Conservation (phyloP, 352 stramenopile species). For the Pseudoperonospora humuli region DNA sequence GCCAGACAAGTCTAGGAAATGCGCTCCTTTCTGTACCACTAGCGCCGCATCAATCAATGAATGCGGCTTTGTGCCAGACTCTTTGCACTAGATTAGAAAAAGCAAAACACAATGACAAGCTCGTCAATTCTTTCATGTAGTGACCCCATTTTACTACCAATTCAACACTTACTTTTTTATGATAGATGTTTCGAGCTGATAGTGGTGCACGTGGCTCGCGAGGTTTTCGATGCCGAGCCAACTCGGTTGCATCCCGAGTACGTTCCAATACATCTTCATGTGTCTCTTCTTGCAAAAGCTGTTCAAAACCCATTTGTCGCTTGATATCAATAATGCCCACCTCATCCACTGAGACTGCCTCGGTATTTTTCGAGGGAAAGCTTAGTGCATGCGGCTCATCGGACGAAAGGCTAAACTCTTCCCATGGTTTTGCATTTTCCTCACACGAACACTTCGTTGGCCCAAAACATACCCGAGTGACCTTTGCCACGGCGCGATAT, state of each 20-base stretch:
- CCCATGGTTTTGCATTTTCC: slow-evolving; percentile 47
- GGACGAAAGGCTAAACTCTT: slow-evolving; percentile 30
- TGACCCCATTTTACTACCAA: too few relatives aligned
- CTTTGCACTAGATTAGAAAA: slow-evolving; percentile 29
- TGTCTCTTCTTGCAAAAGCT: slow-evolving; percentile 14
- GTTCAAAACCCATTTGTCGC: slow-evolving; percentile 50
- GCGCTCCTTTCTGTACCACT: slow-evolving; percentile 23
- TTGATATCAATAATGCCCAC: slow-evolving; percentile 60
- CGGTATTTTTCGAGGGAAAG: not conserved
- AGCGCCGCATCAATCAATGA: slow-evolving; percentile 35
- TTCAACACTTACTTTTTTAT: slow-evolving; percentile 24
- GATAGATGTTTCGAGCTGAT: slow-evolving; percentile 32
- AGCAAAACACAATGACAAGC: not conserved
- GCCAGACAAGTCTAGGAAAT: slow-evolving; percentile 39
- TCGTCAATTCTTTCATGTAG: not conserved
- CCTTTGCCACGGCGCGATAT: slow-evolving; percentile 9
- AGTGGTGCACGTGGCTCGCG: slow-evolving; percentile 3
- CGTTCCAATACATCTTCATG: slow-evolving; percentile 12
- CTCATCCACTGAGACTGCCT: slow-evolving; percentile 11
- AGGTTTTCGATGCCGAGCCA: slow-evolving; percentile 8
- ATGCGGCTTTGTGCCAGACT: slow-evolving; percentile 31
- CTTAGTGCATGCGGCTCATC: slow-evolving; percentile 8
- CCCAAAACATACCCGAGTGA: slow-evolving; percentile 36
- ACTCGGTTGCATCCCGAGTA: slow-evolving; percentile 23
- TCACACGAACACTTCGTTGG: slow-evolving; percentile 36